Percentiles rank a stretch among this genome's conserved stretches.
Conservation (phyloP, 306 rosid species). For the Malus asiatica region DNA sequence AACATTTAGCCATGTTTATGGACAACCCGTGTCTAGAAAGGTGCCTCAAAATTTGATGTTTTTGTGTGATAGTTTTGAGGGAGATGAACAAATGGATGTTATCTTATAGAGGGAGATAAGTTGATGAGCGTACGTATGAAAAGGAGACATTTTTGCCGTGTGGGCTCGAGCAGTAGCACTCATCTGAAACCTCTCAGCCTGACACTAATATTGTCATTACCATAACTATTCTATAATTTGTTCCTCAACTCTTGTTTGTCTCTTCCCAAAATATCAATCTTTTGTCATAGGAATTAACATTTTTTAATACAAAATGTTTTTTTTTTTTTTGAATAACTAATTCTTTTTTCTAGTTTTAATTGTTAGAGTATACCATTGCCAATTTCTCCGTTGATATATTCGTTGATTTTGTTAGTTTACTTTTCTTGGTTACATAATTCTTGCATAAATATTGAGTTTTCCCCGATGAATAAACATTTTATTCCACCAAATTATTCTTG, state of each 20-base stretch:
- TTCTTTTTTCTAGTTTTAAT: no score
- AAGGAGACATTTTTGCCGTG: background rate
- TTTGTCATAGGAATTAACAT: background rate
- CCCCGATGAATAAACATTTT: no score
- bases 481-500: no score
- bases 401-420: background rate
- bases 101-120: conserved; percentile 11
- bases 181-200: background rate
- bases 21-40: background rate
- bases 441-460: background rate
- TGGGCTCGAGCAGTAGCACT: conserved; percentile 4
- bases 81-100: conserved; percentile 1
- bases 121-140: conserved; percentile 16
- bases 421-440: background rate
- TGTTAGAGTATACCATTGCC: no score
- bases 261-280: background rate
- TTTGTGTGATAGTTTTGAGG: conserved; percentile 2
- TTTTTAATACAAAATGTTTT: background rate
- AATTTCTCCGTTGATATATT: background rate
- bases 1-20: conserved; percentile 1
- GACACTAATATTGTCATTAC: background rate
- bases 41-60: background rate
- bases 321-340: no score
- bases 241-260: background rate
- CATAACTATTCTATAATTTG: background rate